A percentile compares a stretch with the other conserved stretches of the same genome.
Evolutionary conservation across 176 grass and related monocot genomes (phyloP).

Genomic region (Aechmea fasciata): DNA sequence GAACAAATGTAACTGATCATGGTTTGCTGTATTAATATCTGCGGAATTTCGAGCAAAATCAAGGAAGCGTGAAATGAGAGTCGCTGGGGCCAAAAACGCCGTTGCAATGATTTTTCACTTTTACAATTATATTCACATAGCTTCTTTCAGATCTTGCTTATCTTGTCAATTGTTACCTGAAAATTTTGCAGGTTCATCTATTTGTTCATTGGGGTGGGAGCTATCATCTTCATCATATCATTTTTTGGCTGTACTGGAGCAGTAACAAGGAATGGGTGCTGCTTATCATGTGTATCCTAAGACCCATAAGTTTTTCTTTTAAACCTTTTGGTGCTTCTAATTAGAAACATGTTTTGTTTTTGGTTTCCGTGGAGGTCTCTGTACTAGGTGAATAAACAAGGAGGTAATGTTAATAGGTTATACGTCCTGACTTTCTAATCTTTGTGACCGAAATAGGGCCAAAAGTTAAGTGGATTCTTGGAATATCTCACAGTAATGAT

Average conservation of each 20-base stretch:
- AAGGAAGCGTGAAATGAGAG: too few relatives aligned
- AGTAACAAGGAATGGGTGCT: constrained; percentile 64
- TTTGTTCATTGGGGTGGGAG: constrained; percentile 62
- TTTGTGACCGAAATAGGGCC: not conserved
- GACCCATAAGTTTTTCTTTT: constrained; percentile 24
- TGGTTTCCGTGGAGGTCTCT: not conserved
- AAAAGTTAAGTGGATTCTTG: not conserved
- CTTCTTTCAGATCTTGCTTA: not conserved
- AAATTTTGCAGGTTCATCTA: constrained; percentile 69
- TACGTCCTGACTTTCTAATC: not conserved
- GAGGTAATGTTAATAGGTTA: not conserved
- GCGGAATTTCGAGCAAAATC: too few relatives aligned
- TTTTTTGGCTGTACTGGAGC: constrained; percentile 66
- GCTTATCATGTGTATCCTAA: constrained; percentile 82
- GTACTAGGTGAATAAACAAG: not conserved
- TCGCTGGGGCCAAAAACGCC: too few relatives aligned
- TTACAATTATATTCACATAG: not conserved
- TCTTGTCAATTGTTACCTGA: not conserved
- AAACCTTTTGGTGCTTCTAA: constrained; percentile 12
- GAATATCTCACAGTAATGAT: not conserved
- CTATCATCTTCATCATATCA: constrained; percentile 55
- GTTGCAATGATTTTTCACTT: not conserved
- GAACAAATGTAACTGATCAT: too few relatives aligned
- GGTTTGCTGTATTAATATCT: too few relatives aligned
- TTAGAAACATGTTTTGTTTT: constrained; percentile 4